Conservation (phyloP, 1,284 basidiomycete species). For the Trametes sp. region DNA sequence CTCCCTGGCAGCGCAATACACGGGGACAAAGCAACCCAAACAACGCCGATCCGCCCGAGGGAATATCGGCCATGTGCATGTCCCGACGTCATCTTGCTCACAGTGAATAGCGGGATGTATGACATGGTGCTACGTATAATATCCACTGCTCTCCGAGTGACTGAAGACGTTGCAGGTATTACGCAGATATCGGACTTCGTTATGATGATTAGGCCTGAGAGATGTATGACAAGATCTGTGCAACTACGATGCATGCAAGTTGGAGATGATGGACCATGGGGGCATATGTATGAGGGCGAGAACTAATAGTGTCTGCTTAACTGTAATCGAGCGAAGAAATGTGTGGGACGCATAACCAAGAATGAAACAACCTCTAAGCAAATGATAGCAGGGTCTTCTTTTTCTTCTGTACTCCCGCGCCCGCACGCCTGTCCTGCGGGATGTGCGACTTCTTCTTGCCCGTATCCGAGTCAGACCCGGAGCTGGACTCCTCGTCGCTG, state of each 20-base stretch:
- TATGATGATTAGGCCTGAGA: neutral
- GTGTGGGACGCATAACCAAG: neutral
- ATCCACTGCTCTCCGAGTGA: too few relatives aligned
- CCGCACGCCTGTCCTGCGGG: constrained; percentile 62
- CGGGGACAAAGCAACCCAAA: neutral
- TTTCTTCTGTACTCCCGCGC: constrained; percentile 44
- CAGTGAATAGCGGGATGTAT: too few relatives aligned
- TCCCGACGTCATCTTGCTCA: too few relatives aligned
- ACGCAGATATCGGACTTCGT: too few relatives aligned
- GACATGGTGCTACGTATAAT: too few relatives aligned
- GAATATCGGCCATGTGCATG: too few relatives aligned
- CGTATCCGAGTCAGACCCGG: constrained; percentile 49
- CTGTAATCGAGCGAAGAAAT: neutral
- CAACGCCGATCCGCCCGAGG: neutral
- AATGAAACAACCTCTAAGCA: neutral
- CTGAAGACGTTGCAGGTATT: too few relatives aligned
- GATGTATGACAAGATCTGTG: neutral
- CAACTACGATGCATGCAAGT: neutral
- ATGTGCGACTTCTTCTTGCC: constrained; percentile 58
- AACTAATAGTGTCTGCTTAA: constrained; percentile 6
- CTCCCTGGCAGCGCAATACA: neutral
- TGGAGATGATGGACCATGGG: constrained; percentile 47
- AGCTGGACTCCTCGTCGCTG: constrained; percentile 48
- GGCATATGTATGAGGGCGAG: constrained; percentile 52
- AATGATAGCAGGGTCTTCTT: constrained; percentile 30